Base-by-base conservation (phyloP, 352 stramenopile genomes). In the Blastocystis sp. region DNA sequence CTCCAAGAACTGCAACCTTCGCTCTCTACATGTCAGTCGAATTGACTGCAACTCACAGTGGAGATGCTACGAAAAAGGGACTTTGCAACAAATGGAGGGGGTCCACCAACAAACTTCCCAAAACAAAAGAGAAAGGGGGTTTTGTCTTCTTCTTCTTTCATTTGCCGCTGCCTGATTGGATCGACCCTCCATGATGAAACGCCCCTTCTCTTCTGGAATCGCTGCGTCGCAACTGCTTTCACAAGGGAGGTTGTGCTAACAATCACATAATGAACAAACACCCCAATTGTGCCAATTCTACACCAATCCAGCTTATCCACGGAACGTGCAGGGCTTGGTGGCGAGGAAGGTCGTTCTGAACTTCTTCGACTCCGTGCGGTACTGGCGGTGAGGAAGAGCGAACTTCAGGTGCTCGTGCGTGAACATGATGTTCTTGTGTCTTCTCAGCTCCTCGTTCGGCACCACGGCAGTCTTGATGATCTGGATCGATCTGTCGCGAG, bases 1-100 rank as follows among this genome's bases (percentile, higher is more conserved):
- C 97, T 84, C 96, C 97, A 43, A 91, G 23, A 5, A 91, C 89
- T 21, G 89, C 84, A 19, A 91, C 90, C 59, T 91, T 91, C 14
- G 65, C 65, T 53, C 65, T 38, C 65, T 76, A 76, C 43, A 56
- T 53, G 41, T 7, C 41, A 59, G 43, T 11, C 7, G 21, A 11
- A 1, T 53, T 7, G 11, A 76, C 38, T 14, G 28, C 28, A 19
- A 43, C 38, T n/a, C 11, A 76, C 65, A n/a, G 65, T 38, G 34
- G 62, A n/a, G 34, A 69, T 38, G 10, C 17, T 38, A 7, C 62
- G 62, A 69, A 21, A 41, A 7, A 69, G 21, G 34, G 62, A 41
- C 21, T 69, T 69, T 23, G 62, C 21, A 69, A 23, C 34, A 7
- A 7, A 38, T 41, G 0, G 10, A 7, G 34, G 1, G 10, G 21